Evolutionary conservation across 805 yeast species (phyloP), one percentile per base, ranked within the genome.

Genomic region (Scheffersomyces amazonensis): DNA sequence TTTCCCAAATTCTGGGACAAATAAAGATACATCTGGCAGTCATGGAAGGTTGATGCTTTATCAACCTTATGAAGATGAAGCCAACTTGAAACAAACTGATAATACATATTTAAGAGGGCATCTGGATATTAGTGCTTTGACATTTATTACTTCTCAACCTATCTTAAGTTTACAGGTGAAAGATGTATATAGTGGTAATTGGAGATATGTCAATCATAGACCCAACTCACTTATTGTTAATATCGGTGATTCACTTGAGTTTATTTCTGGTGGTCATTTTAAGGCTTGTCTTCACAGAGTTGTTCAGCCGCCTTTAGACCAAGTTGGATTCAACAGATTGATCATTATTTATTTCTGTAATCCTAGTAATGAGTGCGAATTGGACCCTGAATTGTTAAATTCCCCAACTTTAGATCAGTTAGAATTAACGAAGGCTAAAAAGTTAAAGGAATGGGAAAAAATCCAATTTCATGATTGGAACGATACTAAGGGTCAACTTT

Each of bases 101-200:
- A 54, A 59, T 20, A 70, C 70, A 2, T 71, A 69, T 69, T 53
- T 73, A 20, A 56, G 76, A 34, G 78, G 78, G 2, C 78, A 73
- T 43, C 64, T 73, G 20, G 78, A 73, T 48, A 63, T 60, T 15
- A 56, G 63, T 40, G 73, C 64, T 1, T 58, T 69, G 32, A 54
- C 73, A 1, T 65, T 67, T 37, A 66, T 69, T 20, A 56, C 68
- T 1, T 64, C 71, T 9, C 71, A 66, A 46, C 66, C 73, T 17
- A 65, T 69, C 33, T 46, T 66, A 3, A 55, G 71, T 5, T 52
- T 69, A 20, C 75, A 69, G 43, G 62, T 69, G 35, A 53, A 60
- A 38, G 71, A 67, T 36, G 56, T 58, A 32, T 61, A 53, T 30
- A 56, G 62, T 11, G 64, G 66, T 1, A 48, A 54, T 9, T 69